These are phyloP conservation scores for Gorgonomyces haynaldii DNA, from an alignment of 192 early-diverging fungal species.

Conservation along the genomic window DNA sequence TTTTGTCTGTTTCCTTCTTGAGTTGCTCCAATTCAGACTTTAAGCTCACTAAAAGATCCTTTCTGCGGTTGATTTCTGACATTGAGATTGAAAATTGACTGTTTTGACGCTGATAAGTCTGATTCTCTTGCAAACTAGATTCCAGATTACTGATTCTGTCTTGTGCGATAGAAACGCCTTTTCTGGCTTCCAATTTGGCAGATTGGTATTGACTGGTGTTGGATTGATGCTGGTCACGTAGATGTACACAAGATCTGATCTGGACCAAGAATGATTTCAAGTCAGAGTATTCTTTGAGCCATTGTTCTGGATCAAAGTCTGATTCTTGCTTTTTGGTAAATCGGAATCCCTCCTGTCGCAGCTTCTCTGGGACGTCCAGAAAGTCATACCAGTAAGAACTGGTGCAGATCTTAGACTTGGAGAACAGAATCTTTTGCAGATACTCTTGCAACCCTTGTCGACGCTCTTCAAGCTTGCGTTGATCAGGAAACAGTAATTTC, in stretches of 20 bases:
- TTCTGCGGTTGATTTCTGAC: conserved; percentile 1
- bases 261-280: conserved; percentile 1
- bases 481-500: neutral
- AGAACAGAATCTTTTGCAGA: neutral
- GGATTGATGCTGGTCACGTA: too few relatives aligned
- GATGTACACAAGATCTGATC: conserved; percentile 1
- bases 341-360: neutral
- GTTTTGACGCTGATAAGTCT: too few relatives aligned
- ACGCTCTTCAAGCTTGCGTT: neutral
- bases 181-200: conserved; percentile 1
- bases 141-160: neutral
- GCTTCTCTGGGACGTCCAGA: conserved; percentile 1
- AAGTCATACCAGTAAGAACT: neutral
- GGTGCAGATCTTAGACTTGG: neutral
- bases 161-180: neutral
- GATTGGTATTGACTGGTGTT: too few relatives aligned
- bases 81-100: too few relatives aligned
- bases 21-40: neutral
- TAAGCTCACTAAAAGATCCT: conserved; percentile 3
- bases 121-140: neutral
- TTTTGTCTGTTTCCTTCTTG: neutral
- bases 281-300: conserved; percentile 3
- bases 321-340: neutral
- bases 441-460: neutral
- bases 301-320: neutral